Evolutionary conservation across 108 stramenopile species (phyloP), one percentile per base, ranked within the genome.

Genomic region (Chaetoceros muelleri): DNA sequence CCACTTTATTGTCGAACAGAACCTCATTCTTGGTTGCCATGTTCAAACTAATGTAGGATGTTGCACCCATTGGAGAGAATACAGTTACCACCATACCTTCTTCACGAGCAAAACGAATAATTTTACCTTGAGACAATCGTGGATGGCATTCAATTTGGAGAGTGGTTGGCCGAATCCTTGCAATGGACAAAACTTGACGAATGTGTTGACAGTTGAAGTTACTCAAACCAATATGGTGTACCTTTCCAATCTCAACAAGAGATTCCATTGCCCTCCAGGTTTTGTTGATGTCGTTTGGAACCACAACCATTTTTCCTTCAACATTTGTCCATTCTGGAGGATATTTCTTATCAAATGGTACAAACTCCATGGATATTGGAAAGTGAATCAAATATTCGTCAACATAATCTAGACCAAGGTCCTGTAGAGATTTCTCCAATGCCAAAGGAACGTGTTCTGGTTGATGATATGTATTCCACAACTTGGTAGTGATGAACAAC

Each of bases 341-440:
- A 62, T 96, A 96, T 53, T 89, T 82, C 26, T 59, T 51, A 29
- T 86, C 90, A 54, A 90, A 84, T 8, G 82, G 89, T 47, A 89
- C 90, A 72, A 67, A 93, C 67, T 95, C 90, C 74, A 92, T 81
- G 17, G 93, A 78, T 58, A 93, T 93, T 0, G 93, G 95, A 61
- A 96, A 96, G 62, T 95, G 94, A 55, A 95, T 85, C 25, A 95
- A 68, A 61, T 93, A 96, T 48, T 93, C 81, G 69, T 96, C 95
- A 29, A 96, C 61, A 60, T 96, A 96, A 2, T 75, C 75, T 3
- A 94, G 68, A 18, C 85, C 82, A 24, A 96, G 62, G 60, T 96
- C 95, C 25, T 72, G 23, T 55, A 96, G 64, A 26, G 81, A 71
- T 29, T 67, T 58, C 10, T 79, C 55, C 2, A 71, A 70, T 19